Evolutionary conservation across 352 stramenopile species (phyloP).

Genomic region (Phytophthora citrophthora): DNA sequence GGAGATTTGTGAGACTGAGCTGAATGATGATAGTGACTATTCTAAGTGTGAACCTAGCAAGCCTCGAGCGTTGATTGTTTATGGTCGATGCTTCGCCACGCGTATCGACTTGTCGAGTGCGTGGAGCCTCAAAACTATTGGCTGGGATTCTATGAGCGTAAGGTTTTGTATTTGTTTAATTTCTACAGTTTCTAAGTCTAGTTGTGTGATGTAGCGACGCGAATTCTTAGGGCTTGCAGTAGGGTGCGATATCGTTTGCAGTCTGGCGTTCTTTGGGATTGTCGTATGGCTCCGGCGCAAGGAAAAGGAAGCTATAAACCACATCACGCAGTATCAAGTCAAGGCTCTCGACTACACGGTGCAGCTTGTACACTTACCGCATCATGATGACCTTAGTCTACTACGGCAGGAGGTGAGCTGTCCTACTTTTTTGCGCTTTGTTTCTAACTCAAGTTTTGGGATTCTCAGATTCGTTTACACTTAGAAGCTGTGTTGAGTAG

Average conservation of each 20-base stretch:
- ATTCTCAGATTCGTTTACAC: slow-evolving; percentile 61
- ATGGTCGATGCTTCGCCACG: slow-evolving; percentile 77
- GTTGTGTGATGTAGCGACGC: slow-evolving; percentile 44
- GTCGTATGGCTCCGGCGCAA: slow-evolving; percentile 80
- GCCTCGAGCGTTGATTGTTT: slow-evolving; percentile 66
- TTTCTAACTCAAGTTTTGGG: background rate
- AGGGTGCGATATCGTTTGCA: slow-evolving; percentile 74
- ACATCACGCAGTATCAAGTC: slow-evolving; percentile 68
- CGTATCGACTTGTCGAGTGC: slow-evolving; percentile 75
- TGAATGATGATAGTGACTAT: slow-evolving; percentile 69
- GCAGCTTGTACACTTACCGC: slow-evolving; percentile 70
- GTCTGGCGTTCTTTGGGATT: slow-evolving; percentile 66
- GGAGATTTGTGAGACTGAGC: slow-evolving; percentile 39
- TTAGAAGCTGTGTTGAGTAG: slow-evolving; percentile 66
- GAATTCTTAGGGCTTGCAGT: slow-evolving; percentile 75
- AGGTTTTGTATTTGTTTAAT: no score
- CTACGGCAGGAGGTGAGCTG: slow-evolving; percentile 64
- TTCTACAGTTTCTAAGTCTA: no score
- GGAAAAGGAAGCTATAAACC: slow-evolving; percentile 65
- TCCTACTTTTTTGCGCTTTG: background rate
- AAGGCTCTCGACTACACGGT: slow-evolving; percentile 83
- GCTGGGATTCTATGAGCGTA: slow-evolving; percentile 83
- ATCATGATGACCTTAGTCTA: slow-evolving; percentile 62
- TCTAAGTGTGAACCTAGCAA: slow-evolving; percentile 42
- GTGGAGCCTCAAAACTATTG: slow-evolving; percentile 80